These are phyloP conservation scores for Alternaria incomplexa DNA, from an alignment of 2,329 filamentous ascomycete species.

Conservation along the genomic window DNA sequence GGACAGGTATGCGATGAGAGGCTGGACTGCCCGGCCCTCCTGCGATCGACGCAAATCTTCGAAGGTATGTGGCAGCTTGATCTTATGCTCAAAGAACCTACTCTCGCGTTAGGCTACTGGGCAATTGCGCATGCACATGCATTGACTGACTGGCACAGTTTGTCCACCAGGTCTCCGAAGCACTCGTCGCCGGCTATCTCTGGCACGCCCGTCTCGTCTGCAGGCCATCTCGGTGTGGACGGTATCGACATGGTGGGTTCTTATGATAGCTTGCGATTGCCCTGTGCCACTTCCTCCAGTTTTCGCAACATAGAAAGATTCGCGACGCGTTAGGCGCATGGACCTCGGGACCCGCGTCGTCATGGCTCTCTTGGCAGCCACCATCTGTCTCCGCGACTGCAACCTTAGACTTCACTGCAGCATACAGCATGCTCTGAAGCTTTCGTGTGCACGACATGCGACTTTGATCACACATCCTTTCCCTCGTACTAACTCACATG, in stretches of 20 bases:
- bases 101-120: slow-evolving; percentile 20
- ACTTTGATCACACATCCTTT: not conserved
- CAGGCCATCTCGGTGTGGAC: slow-evolving; percentile 36
- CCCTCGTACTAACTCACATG: not conserved
- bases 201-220: slow-evolving; percentile 55
- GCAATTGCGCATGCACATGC: not conserved
- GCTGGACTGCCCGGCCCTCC: slow-evolving; percentile 62
- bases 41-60: slow-evolving; percentile 74
- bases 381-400: not conserved
- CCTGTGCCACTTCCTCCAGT: slow-evolving; percentile 9
- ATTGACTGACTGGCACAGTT: slow-evolving; percentile 59
- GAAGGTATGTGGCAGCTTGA: slow-evolving; percentile 71
- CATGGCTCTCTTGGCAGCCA: slow-evolving; percentile 27
- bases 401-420: not conserved
- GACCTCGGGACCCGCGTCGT: not conserved
- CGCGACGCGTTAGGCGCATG: slow-evolving; percentile 8
- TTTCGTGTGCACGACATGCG: not conserved
- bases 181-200: slow-evolving; percentile 64
- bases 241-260: slow-evolving; percentile 34
- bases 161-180: slow-evolving; percentile 70
- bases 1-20: slow-evolving; percentile 70
- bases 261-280: slow-evolving; percentile 7
- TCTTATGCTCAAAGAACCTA: slow-evolving; percentile 59
- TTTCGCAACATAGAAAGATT: not conserved
- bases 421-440: not conserved